phyloP scores from a whole-genome alignment of 2,329 filamentous ascomycete species.

The Coniochaeta sp. region DNA sequence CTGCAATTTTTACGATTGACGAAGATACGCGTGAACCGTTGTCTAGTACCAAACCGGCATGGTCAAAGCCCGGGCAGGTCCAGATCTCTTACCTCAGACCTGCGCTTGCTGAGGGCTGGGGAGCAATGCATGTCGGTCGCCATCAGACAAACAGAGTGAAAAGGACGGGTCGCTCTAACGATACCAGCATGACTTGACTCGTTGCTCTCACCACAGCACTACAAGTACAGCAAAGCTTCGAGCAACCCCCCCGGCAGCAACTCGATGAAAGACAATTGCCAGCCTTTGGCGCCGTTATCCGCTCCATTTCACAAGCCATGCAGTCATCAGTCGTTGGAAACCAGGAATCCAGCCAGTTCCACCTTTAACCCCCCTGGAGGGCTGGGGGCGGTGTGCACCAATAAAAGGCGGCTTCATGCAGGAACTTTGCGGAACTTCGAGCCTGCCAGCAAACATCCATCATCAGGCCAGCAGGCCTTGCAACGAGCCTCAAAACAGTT shows the following conservation, averaged over 20 bases:
- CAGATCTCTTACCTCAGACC: neutral
- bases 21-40: neutral
- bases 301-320: neutral
- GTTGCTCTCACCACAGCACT: no score
- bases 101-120: neutral
- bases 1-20: neutral
- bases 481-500: neutral
- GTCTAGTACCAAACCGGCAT: neutral
- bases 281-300: neutral
- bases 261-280: no score
- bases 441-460: no score
- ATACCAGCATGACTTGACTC: no score
- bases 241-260: no score
- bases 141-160: neutral
- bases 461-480: neutral
- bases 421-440: neutral
- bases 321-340: neutral
- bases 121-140: neutral
- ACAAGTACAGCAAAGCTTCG: no score
- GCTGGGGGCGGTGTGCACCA: neutral
- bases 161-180: neutral
- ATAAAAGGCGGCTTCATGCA: neutral
- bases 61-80: neutral
- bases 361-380: neutral
- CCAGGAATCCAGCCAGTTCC: neutral